These are phyloP conservation scores for Monosporascus sp. DNA, from an alignment of 2,329 filamentous ascomycete species.

Conservation along the genomic window DNA sequence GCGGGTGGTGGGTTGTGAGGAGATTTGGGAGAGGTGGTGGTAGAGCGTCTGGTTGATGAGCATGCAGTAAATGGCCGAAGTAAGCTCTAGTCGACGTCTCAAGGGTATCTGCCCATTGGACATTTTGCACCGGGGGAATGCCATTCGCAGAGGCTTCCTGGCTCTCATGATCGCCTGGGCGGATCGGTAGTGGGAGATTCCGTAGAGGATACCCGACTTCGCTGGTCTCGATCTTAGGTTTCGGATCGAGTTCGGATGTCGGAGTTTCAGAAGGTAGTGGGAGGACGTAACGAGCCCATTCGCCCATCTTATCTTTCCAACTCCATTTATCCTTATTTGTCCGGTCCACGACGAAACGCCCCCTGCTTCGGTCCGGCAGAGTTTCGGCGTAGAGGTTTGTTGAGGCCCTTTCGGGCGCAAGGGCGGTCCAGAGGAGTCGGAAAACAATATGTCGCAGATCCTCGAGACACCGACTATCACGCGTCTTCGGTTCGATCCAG, in stretches of 20 bases:
- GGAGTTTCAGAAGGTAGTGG: constrained; percentile 7
- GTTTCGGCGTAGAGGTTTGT: constrained; percentile 16
- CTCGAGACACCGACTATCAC: constrained; percentile 26
- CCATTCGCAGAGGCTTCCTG: constrained; percentile 1
- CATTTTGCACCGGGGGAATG: constrained; percentile 6
- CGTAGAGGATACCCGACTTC: not conserved
- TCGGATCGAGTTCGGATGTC: not conserved
- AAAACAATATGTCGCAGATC: constrained; percentile 39
- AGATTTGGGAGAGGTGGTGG: constrained; percentile 8
- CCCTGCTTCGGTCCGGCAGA: constrained; percentile 5
- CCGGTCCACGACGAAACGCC: constrained; percentile 27
- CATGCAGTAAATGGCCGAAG: constrained; percentile 47
- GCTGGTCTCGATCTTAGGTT: not conserved
- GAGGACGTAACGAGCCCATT: constrained; percentile 30
- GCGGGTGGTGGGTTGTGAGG: constrained; percentile 17
- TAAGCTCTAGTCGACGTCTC: constrained; percentile 33
- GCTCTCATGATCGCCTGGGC: not conserved
- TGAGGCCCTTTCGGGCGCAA: constrained; percentile 14
- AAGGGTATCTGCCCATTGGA: constrained; percentile 18
- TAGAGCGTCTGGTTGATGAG: constrained; percentile 5
- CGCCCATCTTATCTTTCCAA: constrained; percentile 31
- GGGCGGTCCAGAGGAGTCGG: constrained; percentile 38
- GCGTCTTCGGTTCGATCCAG: constrained; percentile 33
- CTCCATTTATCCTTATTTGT: constrained; percentile 25
- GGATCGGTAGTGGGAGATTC: not conserved